Evolutionary conservation across 495 filamentous ascomycete genomes (phyloP).

Genomic region (Copromyces sp.): DNA sequence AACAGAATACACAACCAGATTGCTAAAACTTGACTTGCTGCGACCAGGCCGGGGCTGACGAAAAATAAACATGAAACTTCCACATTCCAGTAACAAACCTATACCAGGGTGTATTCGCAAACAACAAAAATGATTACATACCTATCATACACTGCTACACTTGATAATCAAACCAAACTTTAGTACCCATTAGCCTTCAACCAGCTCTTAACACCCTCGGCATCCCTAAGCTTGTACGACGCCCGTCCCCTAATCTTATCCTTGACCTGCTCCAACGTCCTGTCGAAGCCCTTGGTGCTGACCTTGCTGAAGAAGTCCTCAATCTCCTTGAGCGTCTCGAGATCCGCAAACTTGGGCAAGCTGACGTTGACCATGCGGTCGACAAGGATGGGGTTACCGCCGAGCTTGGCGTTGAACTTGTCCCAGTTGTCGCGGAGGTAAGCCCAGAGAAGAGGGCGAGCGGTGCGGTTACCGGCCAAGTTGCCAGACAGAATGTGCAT

Average conservation of each 20-base stretch:
- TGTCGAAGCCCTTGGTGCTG: conserved; percentile 70
- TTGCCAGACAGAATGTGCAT: conserved; percentile 67
- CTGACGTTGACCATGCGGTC: conserved; percentile 76
- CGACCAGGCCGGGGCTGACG: neutral
- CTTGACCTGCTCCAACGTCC: conserved; percentile 64
- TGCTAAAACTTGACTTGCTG: neutral
- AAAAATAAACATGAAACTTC: neutral
- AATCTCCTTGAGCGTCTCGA: conserved; percentile 64
- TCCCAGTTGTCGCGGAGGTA: conserved; percentile 76
- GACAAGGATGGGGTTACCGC: conserved; percentile 68
- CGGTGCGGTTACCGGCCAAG: conserved; percentile 59
- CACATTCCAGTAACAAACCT: neutral
- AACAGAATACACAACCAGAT: neutral
- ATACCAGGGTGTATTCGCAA: neutral
- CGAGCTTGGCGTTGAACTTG: conserved; percentile 53
- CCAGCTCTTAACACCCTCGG: conserved; percentile 49
- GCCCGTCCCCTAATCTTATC: conserved; percentile 74
- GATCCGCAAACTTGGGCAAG: conserved; percentile 65
- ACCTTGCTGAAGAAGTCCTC: conserved; percentile 71
- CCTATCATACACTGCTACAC: neutral
- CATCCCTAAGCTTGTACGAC: conserved; percentile 65
- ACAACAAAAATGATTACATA: neutral
- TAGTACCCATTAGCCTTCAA: conserved; percentile 21
- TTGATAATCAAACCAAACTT: neutral
- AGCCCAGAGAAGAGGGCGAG: conserved; percentile 65